Percentiles rank a stretch among this genome's conserved stretches.
phyloP scores from a whole-genome alignment of 768 basidiomycete species.

The Cubamyces lactineus region DNA sequence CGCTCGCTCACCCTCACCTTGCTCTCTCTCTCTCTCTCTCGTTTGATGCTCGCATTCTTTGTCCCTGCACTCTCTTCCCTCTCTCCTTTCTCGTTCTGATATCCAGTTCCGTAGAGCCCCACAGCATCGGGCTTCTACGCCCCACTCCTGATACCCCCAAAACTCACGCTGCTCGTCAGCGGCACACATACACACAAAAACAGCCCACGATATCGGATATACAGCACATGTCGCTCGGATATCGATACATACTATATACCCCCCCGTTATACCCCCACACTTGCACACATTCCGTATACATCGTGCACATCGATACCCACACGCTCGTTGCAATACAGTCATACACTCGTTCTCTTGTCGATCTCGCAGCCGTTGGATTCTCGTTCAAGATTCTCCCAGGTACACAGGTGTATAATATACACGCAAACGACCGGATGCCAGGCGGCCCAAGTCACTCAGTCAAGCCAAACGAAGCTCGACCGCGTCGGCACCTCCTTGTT shows the following conservation, averaged over 20 bases:
- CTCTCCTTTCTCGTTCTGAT: neutral
- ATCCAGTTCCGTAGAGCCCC: neutral
- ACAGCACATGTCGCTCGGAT: neutral
- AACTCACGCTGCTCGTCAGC: too few relatives aligned
- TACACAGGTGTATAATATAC: too few relatives aligned
- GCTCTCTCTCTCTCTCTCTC: too few relatives aligned
- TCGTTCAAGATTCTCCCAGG: too few relatives aligned
- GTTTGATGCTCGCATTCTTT: neutral
- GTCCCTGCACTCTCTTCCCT: neutral
- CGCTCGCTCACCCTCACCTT: too few relatives aligned
- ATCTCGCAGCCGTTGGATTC: too few relatives aligned
- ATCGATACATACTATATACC: constrained; percentile 1
- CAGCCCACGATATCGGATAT: too few relatives aligned
- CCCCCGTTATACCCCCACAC: too few relatives aligned
- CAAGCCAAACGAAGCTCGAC: constrained; percentile 56
- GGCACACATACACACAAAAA: too few relatives aligned
- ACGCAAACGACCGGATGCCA: too few relatives aligned
- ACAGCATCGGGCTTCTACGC: neutral
- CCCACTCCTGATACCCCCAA: too few relatives aligned
- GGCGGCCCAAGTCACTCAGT: constrained; percentile 5
- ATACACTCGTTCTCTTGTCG: neutral
- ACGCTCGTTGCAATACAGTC: neutral
- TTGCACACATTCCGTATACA: constrained; percentile 1
- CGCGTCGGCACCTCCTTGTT: constrained; percentile 58
- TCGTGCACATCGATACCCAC: constrained; percentile 7